Evolutionary conservation across 192 early-diverging fungal species (phyloP), one percentile per base, ranked within the genome.

Genomic region (Chytriomyces confervae): DNA sequence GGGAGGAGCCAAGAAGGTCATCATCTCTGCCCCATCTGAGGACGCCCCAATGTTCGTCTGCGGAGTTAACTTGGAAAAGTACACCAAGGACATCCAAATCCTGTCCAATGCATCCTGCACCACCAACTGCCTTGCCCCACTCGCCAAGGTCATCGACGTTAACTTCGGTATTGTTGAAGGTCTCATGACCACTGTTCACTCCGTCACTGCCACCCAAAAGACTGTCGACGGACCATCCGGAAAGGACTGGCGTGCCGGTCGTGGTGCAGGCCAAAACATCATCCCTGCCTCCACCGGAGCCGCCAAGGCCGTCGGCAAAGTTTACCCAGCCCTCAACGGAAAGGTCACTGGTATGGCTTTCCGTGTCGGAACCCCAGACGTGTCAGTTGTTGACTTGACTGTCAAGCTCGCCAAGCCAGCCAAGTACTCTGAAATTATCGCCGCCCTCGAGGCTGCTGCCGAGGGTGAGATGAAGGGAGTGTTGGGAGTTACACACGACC

Each of bases 61-160:
- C 73, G 87, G 87, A 85, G 97, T 99, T 86, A 99, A 99, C 92
- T 86, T 94, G 79, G 94, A 96, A 70, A 89, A 91, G 77, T 99
- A 99, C 91, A 92, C 97, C 82, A 66, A 76, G 13, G 81, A 80
- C 66, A 91, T 94, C 86, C 87, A 92, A 49, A 92, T 99, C 75
- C 89, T 99, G 78, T 97, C 96, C 75, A 99, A 99, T 86, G 97
- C 97, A 70, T 99, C 97, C 46, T 99, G 97, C 93, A 99, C 97
- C 75, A 99, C 97, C 92, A 99, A 98, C 92, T 98, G 97, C 87
- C 86, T 99, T 68, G 97, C 97, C 44, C 96, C 97, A 62, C 89
- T 99, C 75, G 96, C 95, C 86, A 97, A 98, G 91, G 93, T 98
- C 75, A 89, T 99, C 82, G 79, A 99, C 83, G 96, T 97, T 81